Conservation (phyloP, 768 basidiomycete species). For the Boletus sp. region DNA sequence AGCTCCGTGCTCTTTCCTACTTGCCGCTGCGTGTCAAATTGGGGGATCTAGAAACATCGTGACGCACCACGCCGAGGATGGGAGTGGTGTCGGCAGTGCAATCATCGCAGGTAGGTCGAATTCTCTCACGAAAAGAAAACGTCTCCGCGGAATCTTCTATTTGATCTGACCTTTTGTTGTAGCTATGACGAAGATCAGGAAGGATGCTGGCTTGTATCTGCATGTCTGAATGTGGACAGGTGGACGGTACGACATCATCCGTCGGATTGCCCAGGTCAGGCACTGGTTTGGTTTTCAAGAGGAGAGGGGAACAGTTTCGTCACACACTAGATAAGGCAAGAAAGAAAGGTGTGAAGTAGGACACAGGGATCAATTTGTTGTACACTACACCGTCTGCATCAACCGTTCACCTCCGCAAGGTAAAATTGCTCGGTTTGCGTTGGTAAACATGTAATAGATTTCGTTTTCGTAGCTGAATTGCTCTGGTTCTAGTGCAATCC, state of each 20-base stretch:
- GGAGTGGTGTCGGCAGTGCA: slow-evolving; percentile 91
- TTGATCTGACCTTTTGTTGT: slow-evolving; percentile 1
- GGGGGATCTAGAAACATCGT: slow-evolving; percentile 38
- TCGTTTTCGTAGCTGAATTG: background rate
- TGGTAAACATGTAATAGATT: background rate
- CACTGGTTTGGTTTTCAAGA: background rate
- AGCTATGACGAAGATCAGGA: slow-evolving; percentile 91
- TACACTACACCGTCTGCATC: slow-evolving; percentile 9
- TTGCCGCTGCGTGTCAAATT: slow-evolving; percentile 66
- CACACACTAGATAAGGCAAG: slow-evolving; percentile 2
- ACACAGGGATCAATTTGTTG: slow-evolving; percentile 7
- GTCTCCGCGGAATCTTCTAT: background rate
- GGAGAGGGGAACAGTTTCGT: background rate
- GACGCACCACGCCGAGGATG: slow-evolving; percentile 42
- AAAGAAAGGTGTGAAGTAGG: background rate
- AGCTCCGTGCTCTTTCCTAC: slow-evolving; percentile 19
- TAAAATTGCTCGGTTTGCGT: background rate
- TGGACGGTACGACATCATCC: background rate
- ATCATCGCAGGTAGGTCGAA: slow-evolving; percentile 77
- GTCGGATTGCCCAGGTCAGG: background rate
- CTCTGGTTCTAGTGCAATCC: background rate
- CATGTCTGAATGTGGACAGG: slow-evolving; percentile 38
- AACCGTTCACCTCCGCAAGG: background rate
- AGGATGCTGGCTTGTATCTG: slow-evolving; percentile 57
- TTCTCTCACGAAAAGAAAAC: background rate